Percentiles rank a stretch among this genome's conserved stretches.
These are phyloP conservation scores for Mariannaea sp. DNA, from an alignment of 2,329 filamentous ascomycete species.

Conservation along the genomic window DNA sequence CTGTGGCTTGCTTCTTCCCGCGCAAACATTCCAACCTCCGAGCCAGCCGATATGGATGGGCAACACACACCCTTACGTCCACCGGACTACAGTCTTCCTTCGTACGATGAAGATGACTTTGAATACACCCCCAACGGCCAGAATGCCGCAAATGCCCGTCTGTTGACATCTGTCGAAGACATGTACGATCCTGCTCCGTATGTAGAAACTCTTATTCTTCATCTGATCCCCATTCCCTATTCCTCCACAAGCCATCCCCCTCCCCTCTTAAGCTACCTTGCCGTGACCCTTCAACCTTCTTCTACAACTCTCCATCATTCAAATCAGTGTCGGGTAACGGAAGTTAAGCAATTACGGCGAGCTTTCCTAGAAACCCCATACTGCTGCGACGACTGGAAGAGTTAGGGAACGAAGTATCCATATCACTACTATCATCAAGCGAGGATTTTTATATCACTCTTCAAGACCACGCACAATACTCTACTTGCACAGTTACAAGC, in stretches of 20 bases:
- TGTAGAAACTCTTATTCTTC: conserved; percentile 46
- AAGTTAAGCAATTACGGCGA: conserved; percentile 3
- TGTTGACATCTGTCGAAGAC: conserved; percentile 68
- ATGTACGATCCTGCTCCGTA: conserved; percentile 58
- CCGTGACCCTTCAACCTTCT: conserved; percentile 23
- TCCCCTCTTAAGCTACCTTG: conserved; percentile 23
- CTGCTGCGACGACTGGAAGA: conserved; percentile 14
- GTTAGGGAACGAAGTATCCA: conserved; percentile 8
- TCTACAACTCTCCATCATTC: conserved; percentile 11
- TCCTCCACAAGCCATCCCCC: conserved; percentile 22
- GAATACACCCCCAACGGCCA: conserved; percentile 53
- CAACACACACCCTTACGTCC: conserved; percentile 57
- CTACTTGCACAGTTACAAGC: conserved; percentile 58
- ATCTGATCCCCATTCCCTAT: conserved; percentile 19
- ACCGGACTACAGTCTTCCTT: conserved; percentile 62
- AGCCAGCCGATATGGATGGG: conserved; percentile 50
- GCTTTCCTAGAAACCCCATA: conserved; percentile 1
- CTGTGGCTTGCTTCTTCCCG: conserved; percentile 27
- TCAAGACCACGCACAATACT: conserved; percentile 29
- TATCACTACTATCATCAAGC: too few species aligned
- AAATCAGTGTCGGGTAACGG: conserved; percentile 19
- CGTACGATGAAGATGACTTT: conserved; percentile 58
- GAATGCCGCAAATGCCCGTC: conserved; percentile 60
- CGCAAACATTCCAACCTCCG: conserved; percentile 39
- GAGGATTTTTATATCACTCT: conserved; percentile 25